Evolutionary conservation across 306 rosid species (phyloP), one percentile per base, ranked within the genome.

Genomic region (Prunus dulcis): DNA sequence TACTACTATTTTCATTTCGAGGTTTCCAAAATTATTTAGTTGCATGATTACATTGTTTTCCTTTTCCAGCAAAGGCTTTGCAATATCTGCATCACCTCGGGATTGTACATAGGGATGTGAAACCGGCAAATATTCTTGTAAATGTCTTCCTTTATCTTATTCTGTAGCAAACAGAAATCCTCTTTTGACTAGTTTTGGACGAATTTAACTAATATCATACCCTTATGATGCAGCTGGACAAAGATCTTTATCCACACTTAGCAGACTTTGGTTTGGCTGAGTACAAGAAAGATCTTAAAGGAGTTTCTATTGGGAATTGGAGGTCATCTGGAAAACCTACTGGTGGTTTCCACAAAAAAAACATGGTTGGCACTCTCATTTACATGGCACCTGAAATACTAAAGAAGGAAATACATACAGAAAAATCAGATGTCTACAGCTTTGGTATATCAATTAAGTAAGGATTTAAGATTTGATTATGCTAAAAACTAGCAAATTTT

Each of bases 321-420:
- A 90, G 86, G 75, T 92, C 98, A 78, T 78, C 85, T 69, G 98
- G 97, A 58, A 92, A 94, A 83, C 98, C 98, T 32, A 92, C 98
- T 1, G 98, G 98, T 76, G 98, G 98, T 75, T 94, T 94, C 79
- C 96, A 94, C 86, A 94, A 94, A 83, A 94, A 79, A 79, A 89
- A 78, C 75, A 90, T 94, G 97, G 98, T 94, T 73, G 98, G 97
- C 65, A 94, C 98, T 19, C 86, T 94, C 53, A 83, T 94, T 66
- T 94, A 94, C 77, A 92, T 94, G 98, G 93, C 98, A 46, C 98
- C 98, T 82, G 98, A 94, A 87, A 84, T 94, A 87, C 84, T 92
- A 73, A 89, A 76, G 81, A 94, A 94, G 88, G 92, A 89, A 79
- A 74, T 90, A 28, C 96, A 90, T 74, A 86, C 97, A 68, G 95